Base-by-base conservation (phyloP, 306 rosid genomes). In the Vigna trinervia region DNA sequence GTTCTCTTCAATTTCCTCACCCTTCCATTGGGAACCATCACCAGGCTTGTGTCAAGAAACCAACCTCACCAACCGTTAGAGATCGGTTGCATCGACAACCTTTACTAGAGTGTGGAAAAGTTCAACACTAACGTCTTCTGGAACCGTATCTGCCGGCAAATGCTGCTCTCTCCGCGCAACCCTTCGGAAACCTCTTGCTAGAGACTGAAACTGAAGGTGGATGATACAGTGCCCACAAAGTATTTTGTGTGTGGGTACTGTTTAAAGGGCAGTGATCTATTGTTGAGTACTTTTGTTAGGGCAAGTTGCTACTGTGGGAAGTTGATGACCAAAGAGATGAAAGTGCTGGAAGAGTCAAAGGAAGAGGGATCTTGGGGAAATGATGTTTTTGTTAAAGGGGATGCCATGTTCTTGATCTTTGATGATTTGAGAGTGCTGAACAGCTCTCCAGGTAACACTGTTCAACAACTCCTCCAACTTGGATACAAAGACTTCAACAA, bases 1-100 rank as follows among this genome's bases (percentile, higher is more conserved):
- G 17, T 23, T 48, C 80, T 76, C 73, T 76, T 50, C 5, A 51
- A 73, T 22, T 76, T 76, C 65, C 41, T 76, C 5, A 63, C 73
- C 26, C 72, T 64, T 76, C 80, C 64, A 14, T 0, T 64, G 26
- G 80, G 72, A 1, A 75, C 79, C 4, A 75, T 62, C 48, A 48
- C 51, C 5, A 13, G 53, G 1, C 73, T 76, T 12, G 17, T 64
- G 12, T 20, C 19, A 12, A 34, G 64, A 0, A 34, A 45, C 6
- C 45, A 45, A 14, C 68, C 34, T 5, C 8, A 73, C 12, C 28
- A 22, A 8, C 58, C 45, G 30, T 19, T 5, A 38, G 39, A 38
- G 15, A 57, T 73, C 23, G 68, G 69, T 22, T 41, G 78, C 67
- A 41, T 73, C 70, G 46, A 17, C 60, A 74, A 47, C 13, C 60